Percentiles rank a stretch among this genome's conserved stretches.
Evolutionary conservation across 202 grass and related monocot species (phyloP).

Genomic region (Hordeum pubiflorum): DNA sequence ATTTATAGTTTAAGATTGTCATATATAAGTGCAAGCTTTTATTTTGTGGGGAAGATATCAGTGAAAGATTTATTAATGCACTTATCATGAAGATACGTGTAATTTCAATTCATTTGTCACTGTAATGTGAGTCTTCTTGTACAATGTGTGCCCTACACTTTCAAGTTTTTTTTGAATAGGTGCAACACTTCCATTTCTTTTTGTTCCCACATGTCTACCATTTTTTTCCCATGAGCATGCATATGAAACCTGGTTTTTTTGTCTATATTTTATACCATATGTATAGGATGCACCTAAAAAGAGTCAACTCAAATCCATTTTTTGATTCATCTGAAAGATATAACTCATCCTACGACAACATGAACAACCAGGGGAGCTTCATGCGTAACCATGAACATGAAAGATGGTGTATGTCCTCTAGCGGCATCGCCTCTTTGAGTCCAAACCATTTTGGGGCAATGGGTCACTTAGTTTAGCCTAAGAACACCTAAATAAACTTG

Average conservation of each 20-base stretch:
- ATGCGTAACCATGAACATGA: slow-evolving; percentile 11
- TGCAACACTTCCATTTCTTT: too few species aligned
- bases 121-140: too few species aligned
- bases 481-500: not conserved
- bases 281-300: slow-evolving; percentile 22
- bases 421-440: not conserved
- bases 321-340: slow-evolving; percentile 12
- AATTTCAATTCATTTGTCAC: too few species aligned
- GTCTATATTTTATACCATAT: too few species aligned
- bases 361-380: slow-evolving; percentile 10
- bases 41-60: not conserved
- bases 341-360: not conserved
- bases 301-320: not conserved
- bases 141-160: too few species aligned
- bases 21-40: not conserved
- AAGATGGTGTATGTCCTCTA: not conserved
- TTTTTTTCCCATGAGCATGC: too few species aligned
- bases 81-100: too few species aligned
- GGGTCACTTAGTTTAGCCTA: slow-evolving; percentile 18
- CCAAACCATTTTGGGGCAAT: not conserved
- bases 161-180: too few species aligned
- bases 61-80: too few species aligned
- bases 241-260: too few species aligned
- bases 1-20: not conserved
- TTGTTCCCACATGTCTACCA: too few species aligned